phyloP scores from a whole-genome alignment of 1,139 yeast species.

The Lodderomyces parapsilosis region DNA sequence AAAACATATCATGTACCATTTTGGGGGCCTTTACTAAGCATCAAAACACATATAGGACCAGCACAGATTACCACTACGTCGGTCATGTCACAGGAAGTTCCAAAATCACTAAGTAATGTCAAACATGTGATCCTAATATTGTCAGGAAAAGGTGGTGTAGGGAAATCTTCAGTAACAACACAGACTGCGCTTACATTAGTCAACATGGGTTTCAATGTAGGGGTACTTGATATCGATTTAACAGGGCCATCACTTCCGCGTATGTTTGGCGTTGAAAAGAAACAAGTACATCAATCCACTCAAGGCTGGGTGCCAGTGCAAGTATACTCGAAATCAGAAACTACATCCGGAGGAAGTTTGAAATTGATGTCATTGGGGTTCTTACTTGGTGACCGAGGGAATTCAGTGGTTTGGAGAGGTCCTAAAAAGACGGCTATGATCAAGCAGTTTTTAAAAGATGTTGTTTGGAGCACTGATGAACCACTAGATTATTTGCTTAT shows the following conservation, averaged over 20 bases:
- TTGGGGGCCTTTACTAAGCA: not conserved
- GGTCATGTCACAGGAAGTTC: conserved; percentile 27
- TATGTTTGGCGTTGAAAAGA: conserved; percentile 87
- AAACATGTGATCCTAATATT: conserved; percentile 59
- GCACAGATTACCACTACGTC: not conserved
- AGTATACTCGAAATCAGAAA: conserved; percentile 31
- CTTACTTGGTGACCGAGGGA: conserved; percentile 75
- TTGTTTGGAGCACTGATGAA: conserved; percentile 62
- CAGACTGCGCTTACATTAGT: conserved; percentile 83
- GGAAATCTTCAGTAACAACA: conserved; percentile 92
- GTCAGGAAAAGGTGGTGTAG: conserved; percentile 66
- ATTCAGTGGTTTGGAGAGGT: conserved; percentile 97
- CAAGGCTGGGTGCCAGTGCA: conserved; percentile 92
- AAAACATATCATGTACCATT: not conserved
- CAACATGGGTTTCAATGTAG: conserved; percentile 72
- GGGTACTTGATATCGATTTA: conserved; percentile 89
- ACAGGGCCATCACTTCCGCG: conserved; percentile 98
- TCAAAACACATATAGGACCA: not conserved
- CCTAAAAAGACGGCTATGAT: conserved; percentile 99
- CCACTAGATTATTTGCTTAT: conserved; percentile 77
- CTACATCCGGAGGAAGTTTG: conserved; percentile 31
- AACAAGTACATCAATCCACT: conserved; percentile 77
- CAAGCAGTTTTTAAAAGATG: conserved; percentile 86
- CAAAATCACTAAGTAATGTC: conserved; percentile 57
- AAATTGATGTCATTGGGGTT: conserved; percentile 91